Evolutionary conservation across 441 rosid genomes (phyloP).

Genomic region (Biscutella laevigata): DNA sequence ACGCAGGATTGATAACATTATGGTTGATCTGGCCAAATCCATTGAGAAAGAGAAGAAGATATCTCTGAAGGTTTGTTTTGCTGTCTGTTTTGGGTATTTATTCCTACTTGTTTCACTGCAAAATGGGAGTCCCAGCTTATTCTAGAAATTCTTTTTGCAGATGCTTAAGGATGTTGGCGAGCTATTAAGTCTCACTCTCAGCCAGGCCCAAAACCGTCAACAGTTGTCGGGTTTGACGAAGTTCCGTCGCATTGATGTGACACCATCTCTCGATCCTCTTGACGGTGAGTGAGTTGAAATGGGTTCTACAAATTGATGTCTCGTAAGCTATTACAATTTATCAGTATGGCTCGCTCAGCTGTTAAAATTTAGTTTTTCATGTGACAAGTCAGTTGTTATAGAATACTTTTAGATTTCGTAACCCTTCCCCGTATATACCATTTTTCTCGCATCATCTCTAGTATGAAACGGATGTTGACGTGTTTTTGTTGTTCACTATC

Average conservation of each 20-base stretch:
- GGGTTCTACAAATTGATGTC: background rate
- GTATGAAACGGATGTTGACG: background rate
- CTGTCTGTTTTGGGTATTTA: background rate
- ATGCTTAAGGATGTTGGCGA: slow-evolving; percentile 83
- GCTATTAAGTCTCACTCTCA: slow-evolving; percentile 64
- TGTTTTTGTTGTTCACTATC: slow-evolving; percentile 20
- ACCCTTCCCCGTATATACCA: background rate
- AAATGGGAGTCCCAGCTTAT: slow-evolving; percentile 1
- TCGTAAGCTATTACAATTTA: background rate
- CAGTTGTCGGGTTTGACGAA: slow-evolving; percentile 76
- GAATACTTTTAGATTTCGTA: background rate
- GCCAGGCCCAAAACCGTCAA: slow-evolving; percentile 61
- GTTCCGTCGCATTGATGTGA: slow-evolving; percentile 67
- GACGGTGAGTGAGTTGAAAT: slow-evolving; percentile 39
- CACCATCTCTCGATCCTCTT: slow-evolving; percentile 63
- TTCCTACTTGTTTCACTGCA: background rate
- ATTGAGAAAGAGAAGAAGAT: slow-evolving; percentile 82
- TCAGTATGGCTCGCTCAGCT: slow-evolving; percentile 6
- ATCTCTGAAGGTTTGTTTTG: slow-evolving; percentile 63
- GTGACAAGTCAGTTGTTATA: background rate
- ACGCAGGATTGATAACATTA: slow-evolving; percentile 54
- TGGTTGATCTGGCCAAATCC: slow-evolving; percentile 72
- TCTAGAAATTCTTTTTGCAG: slow-evolving; percentile 33
- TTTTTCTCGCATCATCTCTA: background rate
- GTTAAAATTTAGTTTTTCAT: background rate